Evolutionary conservation across 495 filamentous ascomycete species (phyloP), one percentile per base, ranked within the genome.

Genomic region (Penicillium bialowiezense): DNA sequence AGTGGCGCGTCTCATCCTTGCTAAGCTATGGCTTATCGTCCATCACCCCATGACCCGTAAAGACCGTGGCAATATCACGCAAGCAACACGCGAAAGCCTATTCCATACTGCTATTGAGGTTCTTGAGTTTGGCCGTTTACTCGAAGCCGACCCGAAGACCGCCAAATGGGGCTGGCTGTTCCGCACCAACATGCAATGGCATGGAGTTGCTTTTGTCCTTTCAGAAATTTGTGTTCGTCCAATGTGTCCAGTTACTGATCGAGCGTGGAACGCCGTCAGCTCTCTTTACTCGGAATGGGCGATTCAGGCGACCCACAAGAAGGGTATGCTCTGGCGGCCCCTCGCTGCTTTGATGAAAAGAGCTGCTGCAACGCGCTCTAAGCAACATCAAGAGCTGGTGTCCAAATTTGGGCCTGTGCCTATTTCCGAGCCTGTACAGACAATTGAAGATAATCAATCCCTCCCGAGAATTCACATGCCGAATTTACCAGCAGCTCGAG

Each of bases 131-230:
- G 77, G 75, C 15, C 72, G 80, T 26, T 62, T 84, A 7, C 68
- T 91, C 7, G 84, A 86, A 59, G 74, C 72, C 8, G 84, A 88
- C 48, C 70, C 75, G 10, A 73, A 77, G 18, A 81, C 79, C 12
- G 79, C 79, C 41, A 81, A 83, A 44, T 95, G 86, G 82, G 76
- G 84, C 17, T 95, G 89, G 89, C 75, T 92, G 7, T 90, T 90
- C 71, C 78, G 83, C 51, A 90, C 86, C 3, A 91, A 91, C 59
- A 84, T 84, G 26, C 87, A 91, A 55, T 89, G 86, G 84, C 87
- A 92, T 48, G 87, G 89, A n/a, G 74, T 92, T 2, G 86, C 85
- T 2, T 90, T 87, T 52, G 74, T 69, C 26, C 65, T 95, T 6
- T 68, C 88, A 1, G 92, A 97, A 56, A 75, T 95, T 3, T 86